phyloP scores from a whole-genome alignment of 176 grass and related monocot genomes.

The Oryza australiensis region DNA sequence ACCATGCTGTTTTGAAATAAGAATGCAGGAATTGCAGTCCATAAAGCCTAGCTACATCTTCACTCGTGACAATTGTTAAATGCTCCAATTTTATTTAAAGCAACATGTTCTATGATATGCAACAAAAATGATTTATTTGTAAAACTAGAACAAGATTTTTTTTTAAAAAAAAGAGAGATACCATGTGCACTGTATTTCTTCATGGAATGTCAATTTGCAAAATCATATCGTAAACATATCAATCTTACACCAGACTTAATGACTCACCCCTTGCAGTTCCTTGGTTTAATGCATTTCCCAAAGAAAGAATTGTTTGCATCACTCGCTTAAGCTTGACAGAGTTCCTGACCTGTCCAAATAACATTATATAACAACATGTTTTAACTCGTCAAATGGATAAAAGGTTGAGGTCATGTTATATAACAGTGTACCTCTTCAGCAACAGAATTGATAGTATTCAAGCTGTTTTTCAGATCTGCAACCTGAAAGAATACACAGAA shows the following conservation, averaged over 20 bases:
- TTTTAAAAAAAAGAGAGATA: background rate
- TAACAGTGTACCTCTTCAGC: slow-evolving; percentile 71
- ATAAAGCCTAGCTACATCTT: slow-evolving; percentile 23
- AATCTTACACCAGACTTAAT: slow-evolving; percentile 1
- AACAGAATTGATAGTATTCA: slow-evolving; percentile 72
- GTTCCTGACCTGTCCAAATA: slow-evolving; percentile 64
- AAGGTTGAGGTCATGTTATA: background rate
- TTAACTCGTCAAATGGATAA: slow-evolving; percentile 25
- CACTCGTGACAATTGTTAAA: background rate
- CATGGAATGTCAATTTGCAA: slow-evolving; percentile 24
- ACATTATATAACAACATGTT: slow-evolving; percentile 32
- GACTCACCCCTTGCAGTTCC: slow-evolving; percentile 95
- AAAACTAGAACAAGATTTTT: slow-evolving; percentile 10
- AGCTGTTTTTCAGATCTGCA: slow-evolving; percentile 73
- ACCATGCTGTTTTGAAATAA: background rate
- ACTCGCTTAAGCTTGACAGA: slow-evolving; percentile 83
- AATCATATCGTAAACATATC: slow-evolving; percentile 20
- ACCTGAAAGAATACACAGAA: slow-evolving; percentile 57
- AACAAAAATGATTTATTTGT: background rate
- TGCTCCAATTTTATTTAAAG: background rate
- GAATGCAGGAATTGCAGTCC: background rate
- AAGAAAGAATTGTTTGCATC: slow-evolving; percentile 95
- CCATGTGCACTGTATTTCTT: background rate
- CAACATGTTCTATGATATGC: background rate
- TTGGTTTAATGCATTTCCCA: slow-evolving; percentile 97